A percentile compares a stretch with the other conserved stretches of the same genome.
These are phyloP conservation scores for Wickerhamomyces bovis DNA, from an alignment of 805 yeast species.

Conservation along the genomic window DNA sequence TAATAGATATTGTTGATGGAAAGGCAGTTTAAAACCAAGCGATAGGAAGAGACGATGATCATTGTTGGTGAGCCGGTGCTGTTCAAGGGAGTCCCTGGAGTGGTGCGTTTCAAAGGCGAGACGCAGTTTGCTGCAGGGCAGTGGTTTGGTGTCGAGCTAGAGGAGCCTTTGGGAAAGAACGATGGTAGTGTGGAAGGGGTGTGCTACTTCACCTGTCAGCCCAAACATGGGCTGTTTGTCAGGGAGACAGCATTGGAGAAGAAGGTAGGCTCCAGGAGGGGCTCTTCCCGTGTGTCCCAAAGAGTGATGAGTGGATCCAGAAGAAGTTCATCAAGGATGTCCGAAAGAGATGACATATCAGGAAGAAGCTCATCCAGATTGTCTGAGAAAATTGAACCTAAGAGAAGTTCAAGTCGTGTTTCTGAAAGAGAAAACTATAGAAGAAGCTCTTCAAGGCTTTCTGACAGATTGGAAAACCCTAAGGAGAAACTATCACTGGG, in stretches of 20 bases:
- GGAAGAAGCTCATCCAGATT: background rate
- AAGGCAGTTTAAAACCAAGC: background rate
- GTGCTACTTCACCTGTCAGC: constrained; percentile 52
- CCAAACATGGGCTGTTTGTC: constrained; percentile 48
- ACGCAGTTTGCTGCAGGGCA: constrained; percentile 55
- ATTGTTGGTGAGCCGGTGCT: constrained; percentile 12
- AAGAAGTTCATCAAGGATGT: background rate
- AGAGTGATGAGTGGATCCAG: background rate
- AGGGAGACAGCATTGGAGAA: constrained; percentile 29
- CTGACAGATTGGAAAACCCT: background rate
- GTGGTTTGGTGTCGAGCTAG: constrained; percentile 83
- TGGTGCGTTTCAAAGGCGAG: constrained; percentile 43
- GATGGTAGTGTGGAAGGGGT: constrained; percentile 66
- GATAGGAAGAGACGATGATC: constrained; percentile 3
- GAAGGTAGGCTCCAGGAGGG: background rate
- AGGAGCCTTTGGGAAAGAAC: constrained; percentile 73
- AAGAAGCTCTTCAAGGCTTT: background rate
- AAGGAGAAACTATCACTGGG: background rate
- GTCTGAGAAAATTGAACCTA: background rate
- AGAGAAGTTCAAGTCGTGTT: background rate
- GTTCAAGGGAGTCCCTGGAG: constrained; percentile 30
- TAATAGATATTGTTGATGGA: background rate
- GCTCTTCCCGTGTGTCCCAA: background rate
- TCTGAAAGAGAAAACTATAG: background rate
- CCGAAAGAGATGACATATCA: background rate